Conservation (phyloP, 306 rosid genomes). For the Casuarina equisetifolia region DNA sequence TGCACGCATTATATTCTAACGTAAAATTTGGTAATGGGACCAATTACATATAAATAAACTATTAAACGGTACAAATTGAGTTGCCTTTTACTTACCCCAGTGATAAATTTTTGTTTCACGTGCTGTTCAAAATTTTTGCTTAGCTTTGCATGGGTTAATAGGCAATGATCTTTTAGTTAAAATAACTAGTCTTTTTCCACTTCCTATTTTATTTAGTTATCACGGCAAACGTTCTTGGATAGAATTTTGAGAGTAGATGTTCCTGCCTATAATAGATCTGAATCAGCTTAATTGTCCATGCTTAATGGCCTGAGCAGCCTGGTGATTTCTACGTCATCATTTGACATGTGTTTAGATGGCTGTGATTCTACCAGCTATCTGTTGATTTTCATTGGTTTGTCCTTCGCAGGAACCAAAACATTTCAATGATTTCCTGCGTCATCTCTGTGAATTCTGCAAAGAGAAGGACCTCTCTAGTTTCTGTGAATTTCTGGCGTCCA, state of each 20-base stretch:
- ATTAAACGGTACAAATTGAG: background rate
- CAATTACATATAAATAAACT: background rate
- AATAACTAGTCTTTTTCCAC: background rate
- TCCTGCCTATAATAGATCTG: background rate
- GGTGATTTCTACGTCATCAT: background rate
- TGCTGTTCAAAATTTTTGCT: background rate
- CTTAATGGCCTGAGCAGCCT: constrained; percentile 18
- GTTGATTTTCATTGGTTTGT: background rate
- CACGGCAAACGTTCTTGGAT: background rate
- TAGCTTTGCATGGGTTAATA: background rate
- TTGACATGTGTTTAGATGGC: background rate
- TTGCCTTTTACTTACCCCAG: background rate
- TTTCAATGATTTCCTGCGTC: constrained; percentile 70
- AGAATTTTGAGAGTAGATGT: background rate
- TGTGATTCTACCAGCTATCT: background rate
- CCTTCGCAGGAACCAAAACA: constrained; percentile 75
- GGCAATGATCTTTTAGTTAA: background rate
- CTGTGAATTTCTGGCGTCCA: constrained; percentile 61
- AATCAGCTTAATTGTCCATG: background rate
- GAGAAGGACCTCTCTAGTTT: constrained; percentile 54
- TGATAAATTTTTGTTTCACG: no score
- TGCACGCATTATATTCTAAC: background rate
- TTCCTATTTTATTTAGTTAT: constrained; percentile 1
- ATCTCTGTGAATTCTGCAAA: constrained; percentile 58
- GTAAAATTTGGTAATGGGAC: background rate